Conservation (phyloP, 164 flowering plant genomes). For the Houttuynia cordata region DNA sequence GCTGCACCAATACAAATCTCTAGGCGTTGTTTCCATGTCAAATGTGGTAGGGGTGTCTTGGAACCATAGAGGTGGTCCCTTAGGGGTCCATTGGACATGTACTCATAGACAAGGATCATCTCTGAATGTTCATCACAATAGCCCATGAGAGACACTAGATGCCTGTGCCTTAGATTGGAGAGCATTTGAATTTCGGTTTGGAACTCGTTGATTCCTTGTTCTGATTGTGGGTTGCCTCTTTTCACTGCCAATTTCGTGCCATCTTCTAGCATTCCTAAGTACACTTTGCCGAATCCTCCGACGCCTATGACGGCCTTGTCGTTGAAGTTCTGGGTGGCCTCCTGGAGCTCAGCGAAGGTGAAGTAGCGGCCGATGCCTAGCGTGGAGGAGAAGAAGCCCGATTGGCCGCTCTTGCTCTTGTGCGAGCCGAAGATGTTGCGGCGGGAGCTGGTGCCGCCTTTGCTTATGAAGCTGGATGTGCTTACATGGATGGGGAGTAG, state of each 20-base stretch:
- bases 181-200: slow-evolving; percentile 76
- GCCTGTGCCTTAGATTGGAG: slow-evolving; percentile 80
- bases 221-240: slow-evolving; percentile 56
- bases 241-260: slow-evolving; percentile 70
- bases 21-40: slow-evolving; percentile 71
- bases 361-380: slow-evolving; percentile 51
- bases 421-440: slow-evolving; percentile 19
- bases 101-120: slow-evolving; percentile 90
- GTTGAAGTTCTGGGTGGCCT: slow-evolving; percentile 58
- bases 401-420: slow-evolving; percentile 28
- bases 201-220: slow-evolving; percentile 83
- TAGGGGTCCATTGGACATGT: slow-evolving; percentile 79
- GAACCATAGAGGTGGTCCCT: slow-evolving; percentile 76
- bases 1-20: slow-evolving; percentile 88
- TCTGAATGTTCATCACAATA: slow-evolving; percentile 75
- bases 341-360: slow-evolving; percentile 42
- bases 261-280: slow-evolving; percentile 48
- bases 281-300: slow-evolving; percentile 96
- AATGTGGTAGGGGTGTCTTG: slow-evolving; percentile 18
- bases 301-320: slow-evolving; percentile 71
- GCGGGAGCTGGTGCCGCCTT: slow-evolving; percentile 6
- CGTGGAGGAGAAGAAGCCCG: slow-evolving; percentile 25
- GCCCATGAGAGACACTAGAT: slow-evolving; percentile 73
- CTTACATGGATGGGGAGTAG: slow-evolving; percentile 18
- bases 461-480: slow-evolving; percentile 11